These are phyloP conservation scores for Plasmodium gaboni DNA, from an alignment of 169 alveolate genomes.

Conservation along the genomic window DNA sequence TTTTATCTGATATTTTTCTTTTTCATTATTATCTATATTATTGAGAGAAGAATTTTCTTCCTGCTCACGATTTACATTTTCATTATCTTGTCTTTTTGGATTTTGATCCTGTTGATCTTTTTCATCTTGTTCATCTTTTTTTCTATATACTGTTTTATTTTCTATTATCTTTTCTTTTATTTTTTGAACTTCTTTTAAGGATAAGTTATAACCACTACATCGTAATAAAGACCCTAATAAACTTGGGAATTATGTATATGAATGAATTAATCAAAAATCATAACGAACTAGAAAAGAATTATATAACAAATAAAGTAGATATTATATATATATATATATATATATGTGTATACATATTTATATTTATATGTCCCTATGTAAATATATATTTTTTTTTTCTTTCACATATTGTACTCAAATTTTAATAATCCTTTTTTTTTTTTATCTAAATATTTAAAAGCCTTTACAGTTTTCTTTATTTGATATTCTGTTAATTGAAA, in stretches of 20 bases:
- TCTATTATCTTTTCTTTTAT: slow-evolving; percentile 56
- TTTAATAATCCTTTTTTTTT: slow-evolving; percentile 58
- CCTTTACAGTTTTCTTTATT: slow-evolving; percentile 64
- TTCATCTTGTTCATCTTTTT: not conserved
- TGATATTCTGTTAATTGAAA: slow-evolving; percentile 75
- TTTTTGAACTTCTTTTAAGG: slow-evolving; percentile 65
- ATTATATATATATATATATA: slow-evolving; percentile 2
- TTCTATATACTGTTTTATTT: slow-evolving; percentile 24
- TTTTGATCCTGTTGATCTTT: not conserved
- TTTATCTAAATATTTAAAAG: slow-evolving; percentile 71
- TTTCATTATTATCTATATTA: slow-evolving; percentile 12
- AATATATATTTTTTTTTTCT: not conserved
- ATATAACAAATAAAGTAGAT: not conserved
- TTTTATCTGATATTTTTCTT: not conserved
- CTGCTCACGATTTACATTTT: slow-evolving; percentile 7
- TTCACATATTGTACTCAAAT: slow-evolving; percentile 19
- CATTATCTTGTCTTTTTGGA: not conserved
- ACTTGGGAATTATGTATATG: not conserved
- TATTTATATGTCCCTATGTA: no score
- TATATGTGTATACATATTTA: no score
- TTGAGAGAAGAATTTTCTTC: slow-evolving; percentile 15
- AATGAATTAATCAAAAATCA: not conserved
- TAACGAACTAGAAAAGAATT: not conserved
- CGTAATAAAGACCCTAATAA: slow-evolving; percentile 60
- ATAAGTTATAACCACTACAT: slow-evolving; percentile 70